Evolutionary conservation across 768 basidiomycete species (phyloP).

Genomic region (Pulveroboletus sp.): DNA sequence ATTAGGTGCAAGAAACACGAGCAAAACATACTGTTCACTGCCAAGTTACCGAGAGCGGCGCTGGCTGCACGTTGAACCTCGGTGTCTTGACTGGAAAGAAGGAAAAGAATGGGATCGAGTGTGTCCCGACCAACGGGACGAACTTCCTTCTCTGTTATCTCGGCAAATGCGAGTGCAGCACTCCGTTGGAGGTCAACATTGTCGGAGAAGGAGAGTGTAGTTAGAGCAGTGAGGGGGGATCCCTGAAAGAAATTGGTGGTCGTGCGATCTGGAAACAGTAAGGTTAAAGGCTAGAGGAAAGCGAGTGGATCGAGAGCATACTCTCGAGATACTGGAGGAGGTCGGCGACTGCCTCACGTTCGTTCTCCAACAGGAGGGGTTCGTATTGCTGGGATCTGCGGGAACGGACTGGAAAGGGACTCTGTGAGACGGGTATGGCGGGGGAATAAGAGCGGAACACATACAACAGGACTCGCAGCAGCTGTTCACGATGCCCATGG

Average conservation of each 20-base stretch:
- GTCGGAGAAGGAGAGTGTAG: slow-evolving; percentile 96
- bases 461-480: slow-evolving; percentile 83
- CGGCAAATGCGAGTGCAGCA: slow-evolving; percentile 96
- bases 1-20: slow-evolving; percentile 12
- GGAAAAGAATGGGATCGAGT: slow-evolving; percentile 95
- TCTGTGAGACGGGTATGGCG: slow-evolving; percentile 11
- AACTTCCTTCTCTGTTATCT: slow-evolving; percentile 99
- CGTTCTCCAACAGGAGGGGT: slow-evolving; percentile 82
- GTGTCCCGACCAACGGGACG: slow-evolving; percentile 95
- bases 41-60: slow-evolving; percentile 94
- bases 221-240: slow-evolving; percentile 85
- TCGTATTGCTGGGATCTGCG: slow-evolving; percentile 85
- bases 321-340: slow-evolving; percentile 97
- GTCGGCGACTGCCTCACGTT: slow-evolving; percentile 97
- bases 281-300: background rate
- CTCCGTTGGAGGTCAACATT: slow-evolving; percentile 98
- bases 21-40: slow-evolving; percentile 83
- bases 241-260: slow-evolving; percentile 99
- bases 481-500: slow-evolving; percentile 73
- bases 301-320: slow-evolving; percentile 36
- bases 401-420: slow-evolving; percentile 55
- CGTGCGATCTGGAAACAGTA: slow-evolving; percentile 59
- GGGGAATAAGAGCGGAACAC: slow-evolving; percentile 26
- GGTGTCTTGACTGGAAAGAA: slow-evolving; percentile 95
- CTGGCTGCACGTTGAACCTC: slow-evolving; percentile 98